phyloP scores from a whole-genome alignment of 768 basidiomycete genomes.

The Trametes elegans region DNA sequence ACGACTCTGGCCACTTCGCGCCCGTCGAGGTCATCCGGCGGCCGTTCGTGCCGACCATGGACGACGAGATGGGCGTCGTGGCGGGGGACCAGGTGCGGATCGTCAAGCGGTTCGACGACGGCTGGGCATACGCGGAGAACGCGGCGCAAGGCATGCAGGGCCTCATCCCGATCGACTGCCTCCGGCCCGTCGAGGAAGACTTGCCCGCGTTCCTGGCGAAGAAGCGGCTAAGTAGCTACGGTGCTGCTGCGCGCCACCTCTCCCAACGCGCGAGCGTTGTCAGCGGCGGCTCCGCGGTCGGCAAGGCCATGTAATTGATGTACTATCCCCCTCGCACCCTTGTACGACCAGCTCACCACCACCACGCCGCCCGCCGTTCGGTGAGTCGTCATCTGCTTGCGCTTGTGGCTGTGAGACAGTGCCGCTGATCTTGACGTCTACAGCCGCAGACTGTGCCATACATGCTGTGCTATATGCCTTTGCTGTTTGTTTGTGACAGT shows the following conservation, averaged over 20 bases:
- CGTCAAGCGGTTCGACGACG: conserved; percentile 60
- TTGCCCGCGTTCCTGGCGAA: conserved; percentile 48
- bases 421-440: background rate
- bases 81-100: conserved; percentile 54
- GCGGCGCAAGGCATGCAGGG: conserved; percentile 38
- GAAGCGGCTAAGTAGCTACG: conserved; percentile 46
- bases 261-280: conserved; percentile 8
- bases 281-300: conserved; percentile 12
- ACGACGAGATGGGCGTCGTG: conserved; percentile 57
- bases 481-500: background rate
- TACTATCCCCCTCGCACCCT: background rate
- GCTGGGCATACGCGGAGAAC: conserved; percentile 65
- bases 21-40: conserved; percentile 50
- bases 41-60: conserved; percentile 52
- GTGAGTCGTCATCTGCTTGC: background rate
- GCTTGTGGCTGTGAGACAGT: background rate
- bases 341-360: no score
- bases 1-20: conserved; percentile 41
- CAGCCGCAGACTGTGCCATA: conserved; percentile 4
- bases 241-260: background rate
- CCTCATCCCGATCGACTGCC: conserved; percentile 69
- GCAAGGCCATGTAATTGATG: conserved; percentile 11
- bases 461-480: background rate
- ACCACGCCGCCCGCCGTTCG: background rate
- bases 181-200: conserved; percentile 47